phyloP scores from a whole-genome alignment of 1,284 basidiomycete genomes.

The Mycena citricolor region DNA sequence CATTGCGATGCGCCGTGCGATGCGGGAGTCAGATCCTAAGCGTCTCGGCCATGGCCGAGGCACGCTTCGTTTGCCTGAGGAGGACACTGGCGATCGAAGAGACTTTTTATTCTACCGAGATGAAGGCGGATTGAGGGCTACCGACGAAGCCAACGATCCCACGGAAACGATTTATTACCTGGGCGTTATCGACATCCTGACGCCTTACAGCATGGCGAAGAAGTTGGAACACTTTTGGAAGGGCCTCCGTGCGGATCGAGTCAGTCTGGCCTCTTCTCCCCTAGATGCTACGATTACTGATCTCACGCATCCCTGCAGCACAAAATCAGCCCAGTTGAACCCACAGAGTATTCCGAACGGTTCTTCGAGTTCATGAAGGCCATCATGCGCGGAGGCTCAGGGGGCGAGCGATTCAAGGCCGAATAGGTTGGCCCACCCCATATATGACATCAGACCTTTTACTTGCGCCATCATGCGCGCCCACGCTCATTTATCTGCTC shows the following conservation, averaged over 20 bases:
- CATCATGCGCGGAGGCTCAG: constrained; percentile 82
- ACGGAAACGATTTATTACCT: constrained; percentile 90
- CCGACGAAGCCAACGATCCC: constrained; percentile 78
- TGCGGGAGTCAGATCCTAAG: constrained; percentile 82
- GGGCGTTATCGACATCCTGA: constrained; percentile 93
- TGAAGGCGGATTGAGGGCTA: constrained; percentile 91
- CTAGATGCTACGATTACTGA: constrained; percentile 9
- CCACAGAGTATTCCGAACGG: constrained; percentile 79
- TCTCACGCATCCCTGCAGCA: constrained; percentile 51
- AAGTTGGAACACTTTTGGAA: constrained; percentile 92
- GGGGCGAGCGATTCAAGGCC: constrained; percentile 59
- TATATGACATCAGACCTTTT: no score
- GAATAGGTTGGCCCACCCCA: no score
- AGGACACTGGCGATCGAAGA: constrained; percentile 69
- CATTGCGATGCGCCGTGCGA: constrained; percentile 80
- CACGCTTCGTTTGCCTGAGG: constrained; percentile 63
- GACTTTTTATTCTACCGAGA: constrained; percentile 96
- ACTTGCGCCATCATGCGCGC: no score
- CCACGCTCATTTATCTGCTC: no score
- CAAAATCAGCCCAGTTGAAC: constrained; percentile 90
- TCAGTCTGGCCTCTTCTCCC: constrained; percentile 47
- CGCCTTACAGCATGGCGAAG: constrained; percentile 83
- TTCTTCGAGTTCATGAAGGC: constrained; percentile 88
- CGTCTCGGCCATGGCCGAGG: constrained; percentile 57
- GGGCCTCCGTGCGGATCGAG: constrained; percentile 81